Base-by-base conservation (phyloP, 441 rosid species). In the Omphalea diandra region DNA sequence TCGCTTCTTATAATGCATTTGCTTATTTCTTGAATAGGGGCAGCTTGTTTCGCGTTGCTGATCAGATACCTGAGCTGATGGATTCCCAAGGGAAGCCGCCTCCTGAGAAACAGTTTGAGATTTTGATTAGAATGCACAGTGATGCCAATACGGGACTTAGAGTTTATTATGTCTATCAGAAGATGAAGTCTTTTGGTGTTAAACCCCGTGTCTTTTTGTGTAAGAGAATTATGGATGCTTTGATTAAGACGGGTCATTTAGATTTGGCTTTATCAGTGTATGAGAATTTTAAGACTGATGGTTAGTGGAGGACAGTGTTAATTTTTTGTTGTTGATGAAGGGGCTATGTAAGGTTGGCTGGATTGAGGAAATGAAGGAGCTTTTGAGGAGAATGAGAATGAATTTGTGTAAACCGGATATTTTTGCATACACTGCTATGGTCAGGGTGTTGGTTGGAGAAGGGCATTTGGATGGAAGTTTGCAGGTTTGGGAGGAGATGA, bases 31-130 rank as follows among this genome's bases (percentile, higher is more conserved):
- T 94, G 76, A 84, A 90, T 52, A 80, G 94, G 50, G 83, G 77
- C 33, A 75, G 82, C 26, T 60, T 81, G 66, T 87, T 80, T 66
- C 94, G 98, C 7, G 93, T 94, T 0, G 99, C 97, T 0, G 99
- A 94, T 78, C 92, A 90, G 81, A 68, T 92, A 60, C 96, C 94
- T 0, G 98, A 92, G 80, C 62, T 94, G 62, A 92, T 94, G 98
- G 85, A 84, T 46, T 87, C 96, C 0, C 94, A 94, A 36, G 98
- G 99, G 44, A 88, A 84, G 62, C 84, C 80, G 0, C 98, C 97
- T 0, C 80, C 83, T 3, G 98, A 92, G 78, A 90, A 92, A 65
- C 97, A 94, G 52, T 94, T 94, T 46, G 94, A 94, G 75, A 94
- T 94, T 74, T 78, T 94, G 82, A 94, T 92, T 59, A 84, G 99